Conservation (phyloP, 169 alveolate genomes). For the Eimeria maxima region DNA sequence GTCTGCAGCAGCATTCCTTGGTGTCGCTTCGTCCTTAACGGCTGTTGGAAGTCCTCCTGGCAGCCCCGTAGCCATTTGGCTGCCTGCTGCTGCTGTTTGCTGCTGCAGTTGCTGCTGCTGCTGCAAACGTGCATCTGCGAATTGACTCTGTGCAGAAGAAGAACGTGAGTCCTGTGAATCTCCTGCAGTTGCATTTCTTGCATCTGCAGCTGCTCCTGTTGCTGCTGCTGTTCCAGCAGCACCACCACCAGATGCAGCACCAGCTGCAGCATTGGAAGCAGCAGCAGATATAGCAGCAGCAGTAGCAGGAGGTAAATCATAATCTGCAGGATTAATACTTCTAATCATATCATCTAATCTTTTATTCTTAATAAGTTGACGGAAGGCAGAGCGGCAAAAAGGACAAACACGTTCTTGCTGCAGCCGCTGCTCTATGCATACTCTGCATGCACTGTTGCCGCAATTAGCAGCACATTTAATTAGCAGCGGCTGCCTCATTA, state of each 20-base stretch:
- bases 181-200: background rate
- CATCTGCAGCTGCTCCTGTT: background rate
- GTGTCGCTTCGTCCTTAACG: background rate
- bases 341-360: slow-evolving; percentile 55
- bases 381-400: slow-evolving; percentile 48
- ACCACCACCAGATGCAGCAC: too few relatives aligned
- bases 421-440: slow-evolving; percentile 37
- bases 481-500: slow-evolving; percentile 55
- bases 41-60: slow-evolving; percentile 36
- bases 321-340: slow-evolving; percentile 4
- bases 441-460: slow-evolving; percentile 61
- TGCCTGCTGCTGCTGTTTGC: background rate
- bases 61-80: background rate
- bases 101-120: background rate
- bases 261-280: too few relatives aligned
- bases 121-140: background rate
- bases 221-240: background rate
- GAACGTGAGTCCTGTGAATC: background rate
- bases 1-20: background rate
- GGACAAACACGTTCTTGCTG: slow-evolving; percentile 45
- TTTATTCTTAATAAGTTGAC: slow-evolving; percentile 72
- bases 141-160: background rate
- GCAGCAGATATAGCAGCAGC: background rate
- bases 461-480: slow-evolving; percentile 59
- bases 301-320: slow-evolving; percentile 19